phyloP scores from a whole-genome alignment of 1,139 yeast species.

The Geotrichum candidum region DNA sequence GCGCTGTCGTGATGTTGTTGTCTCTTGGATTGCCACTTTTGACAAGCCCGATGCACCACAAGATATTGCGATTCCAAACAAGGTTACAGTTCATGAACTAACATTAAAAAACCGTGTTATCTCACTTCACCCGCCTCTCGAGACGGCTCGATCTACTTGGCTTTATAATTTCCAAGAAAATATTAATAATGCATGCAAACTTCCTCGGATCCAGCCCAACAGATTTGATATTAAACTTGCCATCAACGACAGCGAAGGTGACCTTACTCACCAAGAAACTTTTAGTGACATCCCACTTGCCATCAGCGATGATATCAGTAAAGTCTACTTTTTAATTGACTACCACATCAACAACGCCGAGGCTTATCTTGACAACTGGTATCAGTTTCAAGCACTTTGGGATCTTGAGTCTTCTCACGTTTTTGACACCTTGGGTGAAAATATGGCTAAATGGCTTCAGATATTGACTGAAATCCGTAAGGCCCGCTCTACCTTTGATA shows the following conservation, averaged over 20 bases:
- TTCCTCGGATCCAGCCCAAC: conserved; percentile 21
- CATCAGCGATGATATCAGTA: conserved; percentile 20
- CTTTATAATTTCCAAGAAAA: conserved; percentile 31
- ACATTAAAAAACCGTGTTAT: conserved; percentile 43
- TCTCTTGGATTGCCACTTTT: conserved; percentile 28
- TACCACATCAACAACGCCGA: conserved; percentile 30
- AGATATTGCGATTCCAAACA: conserved; percentile 18
- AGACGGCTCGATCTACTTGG: conserved; percentile 34
- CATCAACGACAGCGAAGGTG: conserved; percentile 4
- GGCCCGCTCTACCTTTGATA: conserved; percentile 49
- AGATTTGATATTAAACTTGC: conserved; percentile 31
- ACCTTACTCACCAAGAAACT: conserved; percentile 1
- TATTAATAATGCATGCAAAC: conserved; percentile 19
- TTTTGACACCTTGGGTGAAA: conserved; percentile 33
- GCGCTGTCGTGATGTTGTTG: conserved; percentile 31
- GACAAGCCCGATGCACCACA: conserved; percentile 18
- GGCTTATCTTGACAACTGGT: conserved; percentile 48
- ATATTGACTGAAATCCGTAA: conserved; percentile 43
- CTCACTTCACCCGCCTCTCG: conserved; percentile 40
- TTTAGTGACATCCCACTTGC: conserved; percentile 22
- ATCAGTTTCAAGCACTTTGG: conserved; percentile 54
- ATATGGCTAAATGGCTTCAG: conserved; percentile 46
- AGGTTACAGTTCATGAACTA: conserved; percentile 37
- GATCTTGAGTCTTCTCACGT: conserved; percentile 41
- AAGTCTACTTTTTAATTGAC: conserved; percentile 23